phyloP scores from a whole-genome alignment of 805 yeast genomes.

The Scheffersomyces ergatensis region DNA sequence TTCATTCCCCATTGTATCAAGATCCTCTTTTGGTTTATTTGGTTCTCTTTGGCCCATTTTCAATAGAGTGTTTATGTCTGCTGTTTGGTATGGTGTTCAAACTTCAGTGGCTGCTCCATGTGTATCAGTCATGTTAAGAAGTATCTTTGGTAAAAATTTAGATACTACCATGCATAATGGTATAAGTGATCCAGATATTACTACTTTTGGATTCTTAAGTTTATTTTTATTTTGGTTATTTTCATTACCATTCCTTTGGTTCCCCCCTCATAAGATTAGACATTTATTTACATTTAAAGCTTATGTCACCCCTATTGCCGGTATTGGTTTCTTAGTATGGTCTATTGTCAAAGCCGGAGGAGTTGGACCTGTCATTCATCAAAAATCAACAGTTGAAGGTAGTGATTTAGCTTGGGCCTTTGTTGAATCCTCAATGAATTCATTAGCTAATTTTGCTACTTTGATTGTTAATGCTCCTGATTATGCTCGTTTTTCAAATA shows the following conservation, averaged over 20 bases:
- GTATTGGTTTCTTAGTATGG: conserved; percentile 82
- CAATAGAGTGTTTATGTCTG: conserved; percentile 84
- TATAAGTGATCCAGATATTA: conserved; percentile 56
- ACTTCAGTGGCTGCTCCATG: conserved; percentile 84
- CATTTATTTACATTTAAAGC: conserved; percentile 85
- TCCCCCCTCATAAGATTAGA: conserved; percentile 78
- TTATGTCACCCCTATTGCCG: conserved; percentile 75
- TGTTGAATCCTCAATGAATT: conserved; percentile 72
- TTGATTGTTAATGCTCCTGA: conserved; percentile 86
- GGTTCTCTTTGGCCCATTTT: conserved; percentile 87
- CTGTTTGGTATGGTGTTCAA: conserved; percentile 88
- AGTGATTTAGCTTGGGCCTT: conserved; percentile 80
- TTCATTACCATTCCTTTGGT: conserved; percentile 76
- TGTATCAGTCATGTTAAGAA: conserved; percentile 67
- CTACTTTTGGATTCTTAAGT: conserved; percentile 69
- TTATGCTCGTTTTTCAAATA: conserved; percentile 76
- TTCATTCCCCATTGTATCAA: conserved; percentile 77
- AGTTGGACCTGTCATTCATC: conserved; percentile 68
- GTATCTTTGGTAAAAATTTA: conserved; percentile 70
- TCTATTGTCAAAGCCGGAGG: conserved; percentile 78
- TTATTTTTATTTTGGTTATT: conserved; percentile 82
- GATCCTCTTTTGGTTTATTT: conserved; percentile 84
- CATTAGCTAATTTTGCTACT: conserved; percentile 86
- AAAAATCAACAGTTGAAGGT: conserved; percentile 48
- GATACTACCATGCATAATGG: conserved; percentile 62